Evolutionary conservation across 2,329 filamentous ascomycete genomes (phyloP).

Genomic region (Colletotrichum spaethianum): DNA sequence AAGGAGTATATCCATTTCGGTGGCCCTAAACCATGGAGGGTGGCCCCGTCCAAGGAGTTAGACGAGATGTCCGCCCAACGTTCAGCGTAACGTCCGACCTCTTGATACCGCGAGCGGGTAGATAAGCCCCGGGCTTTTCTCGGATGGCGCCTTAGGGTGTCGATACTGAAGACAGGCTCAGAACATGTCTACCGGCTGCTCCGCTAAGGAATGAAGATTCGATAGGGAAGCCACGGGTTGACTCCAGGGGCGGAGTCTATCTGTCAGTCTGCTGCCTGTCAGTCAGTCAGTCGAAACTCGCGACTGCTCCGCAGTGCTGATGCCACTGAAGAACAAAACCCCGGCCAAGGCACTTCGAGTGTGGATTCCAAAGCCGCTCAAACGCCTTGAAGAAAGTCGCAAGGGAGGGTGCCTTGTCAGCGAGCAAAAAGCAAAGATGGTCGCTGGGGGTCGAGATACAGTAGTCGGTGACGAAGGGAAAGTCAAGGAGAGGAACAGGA

Average conservation of each 20-base stretch:
- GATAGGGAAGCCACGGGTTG: not conserved
- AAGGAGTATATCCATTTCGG: not conserved
- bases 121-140: not conserved
- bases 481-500: not conserved
- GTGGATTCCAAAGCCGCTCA: too few relatives aligned
- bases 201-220: not conserved
- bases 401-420: not conserved
- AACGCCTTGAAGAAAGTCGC: not conserved
- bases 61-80: not conserved
- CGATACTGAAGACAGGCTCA: not conserved
- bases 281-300: not conserved
- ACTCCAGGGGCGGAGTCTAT: not conserved
- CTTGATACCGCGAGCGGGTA: not conserved
- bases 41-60: too few relatives aligned
- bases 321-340: not conserved
- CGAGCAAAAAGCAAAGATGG: constrained; percentile 12
- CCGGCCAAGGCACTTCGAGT: not conserved
- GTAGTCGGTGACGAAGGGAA: not conserved
- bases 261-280: not conserved
- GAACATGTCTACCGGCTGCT: not conserved
- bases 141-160: not conserved
- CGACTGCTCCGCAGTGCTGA: not conserved
- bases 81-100: not conserved
- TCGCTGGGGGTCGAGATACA: not conserved
- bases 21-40: not conserved